phyloP scores from a whole-genome alignment of 1,284 basidiomycete genomes.

The Cutaneotrichosporon cyanovorans region DNA sequence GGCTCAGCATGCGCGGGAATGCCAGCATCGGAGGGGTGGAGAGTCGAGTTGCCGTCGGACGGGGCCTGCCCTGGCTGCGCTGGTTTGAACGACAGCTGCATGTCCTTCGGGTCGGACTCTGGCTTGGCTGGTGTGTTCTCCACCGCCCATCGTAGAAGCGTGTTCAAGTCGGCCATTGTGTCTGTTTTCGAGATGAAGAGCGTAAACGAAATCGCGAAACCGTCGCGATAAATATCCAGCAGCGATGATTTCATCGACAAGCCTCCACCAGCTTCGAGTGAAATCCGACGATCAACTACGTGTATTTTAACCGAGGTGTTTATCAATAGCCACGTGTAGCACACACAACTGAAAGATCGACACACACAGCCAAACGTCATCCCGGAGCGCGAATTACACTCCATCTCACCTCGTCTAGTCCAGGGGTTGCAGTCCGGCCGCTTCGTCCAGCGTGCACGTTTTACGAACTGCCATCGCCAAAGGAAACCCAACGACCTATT shows the following conservation, averaged over 20 bases:
- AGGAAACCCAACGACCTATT: not conserved
- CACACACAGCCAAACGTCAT: too few species aligned
- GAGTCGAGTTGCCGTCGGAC: slow-evolving; percentile 16
- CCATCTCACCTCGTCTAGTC: not conserved
- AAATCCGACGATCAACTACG: not conserved
- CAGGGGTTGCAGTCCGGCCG: not conserved
- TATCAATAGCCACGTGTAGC: not conserved
- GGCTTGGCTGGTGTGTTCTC: slow-evolving; percentile 27
- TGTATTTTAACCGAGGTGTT: not conserved
- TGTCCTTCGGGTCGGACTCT: slow-evolving; percentile 6
- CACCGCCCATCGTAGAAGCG: slow-evolving; percentile 24
- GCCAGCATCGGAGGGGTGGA: slow-evolving; percentile 37
- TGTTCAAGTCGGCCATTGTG: slow-evolving; percentile 19
- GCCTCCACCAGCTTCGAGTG: slow-evolving; percentile 4
- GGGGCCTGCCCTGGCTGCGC: slow-evolving; percentile 11
- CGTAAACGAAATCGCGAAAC: not conserved
- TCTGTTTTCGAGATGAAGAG: not conserved
- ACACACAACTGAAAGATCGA: not conserved
- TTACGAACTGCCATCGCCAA: not conserved
- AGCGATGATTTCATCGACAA: slow-evolving; percentile 3
- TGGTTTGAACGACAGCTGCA: slow-evolving; percentile 35
- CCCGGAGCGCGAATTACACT: not conserved
- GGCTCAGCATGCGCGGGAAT: slow-evolving; percentile 16
- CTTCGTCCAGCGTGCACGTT: not conserved
- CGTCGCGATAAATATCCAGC: not conserved